These are phyloP conservation scores for Apiotrichum porosum DNA, from an alignment of 1,284 basidiomycete species.

Conservation along the genomic window DNA sequence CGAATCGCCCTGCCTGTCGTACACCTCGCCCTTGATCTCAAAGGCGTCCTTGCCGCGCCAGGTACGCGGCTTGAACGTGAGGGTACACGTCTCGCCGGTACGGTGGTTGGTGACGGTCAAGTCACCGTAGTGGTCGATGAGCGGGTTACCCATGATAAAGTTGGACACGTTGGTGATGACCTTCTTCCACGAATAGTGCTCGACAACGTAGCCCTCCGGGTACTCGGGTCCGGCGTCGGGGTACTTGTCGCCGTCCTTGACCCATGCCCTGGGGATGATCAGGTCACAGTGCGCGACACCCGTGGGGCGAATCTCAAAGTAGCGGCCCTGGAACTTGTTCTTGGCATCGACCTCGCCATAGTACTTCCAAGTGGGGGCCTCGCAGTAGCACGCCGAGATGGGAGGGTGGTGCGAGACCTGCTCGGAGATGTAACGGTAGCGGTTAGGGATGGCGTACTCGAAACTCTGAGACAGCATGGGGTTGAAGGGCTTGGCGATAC, in stretches of 20 bases:
- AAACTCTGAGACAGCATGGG: slow-evolving; percentile 73
- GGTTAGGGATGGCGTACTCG: slow-evolving; percentile 85
- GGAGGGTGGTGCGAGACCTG: slow-evolving; percentile 97
- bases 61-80: slow-evolving; percentile 93
- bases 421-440: slow-evolving; percentile 89
- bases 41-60: slow-evolving; percentile 89
- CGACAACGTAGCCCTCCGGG: slow-evolving; percentile 35
- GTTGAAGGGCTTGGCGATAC: slow-evolving; percentile 94
- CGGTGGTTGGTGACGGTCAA: slow-evolving; percentile 88
- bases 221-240: slow-evolving; percentile 42
- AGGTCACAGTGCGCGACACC: slow-evolving; percentile 88
- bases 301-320: slow-evolving; percentile 93
- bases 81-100: slow-evolving; percentile 79
- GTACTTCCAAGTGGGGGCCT: slow-evolving; percentile 84
- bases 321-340: slow-evolving; percentile 92
- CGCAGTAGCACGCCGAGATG: slow-evolving; percentile 94
- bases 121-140: slow-evolving; percentile 96
- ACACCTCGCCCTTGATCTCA: slow-evolving; percentile 84
- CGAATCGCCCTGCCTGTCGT: slow-evolving; percentile 61
- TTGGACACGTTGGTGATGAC: slow-evolving; percentile 90
- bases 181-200: slow-evolving; percentile 57
- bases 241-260: slow-evolving; percentile 35
- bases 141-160: slow-evolving; percentile 87
- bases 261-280: slow-evolving; percentile 64
- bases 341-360: slow-evolving; percentile 76